These are phyloP conservation scores for Sonneratia caseolaris DNA, from an alignment of 345 rosid genomes.

Conservation along the genomic window DNA sequence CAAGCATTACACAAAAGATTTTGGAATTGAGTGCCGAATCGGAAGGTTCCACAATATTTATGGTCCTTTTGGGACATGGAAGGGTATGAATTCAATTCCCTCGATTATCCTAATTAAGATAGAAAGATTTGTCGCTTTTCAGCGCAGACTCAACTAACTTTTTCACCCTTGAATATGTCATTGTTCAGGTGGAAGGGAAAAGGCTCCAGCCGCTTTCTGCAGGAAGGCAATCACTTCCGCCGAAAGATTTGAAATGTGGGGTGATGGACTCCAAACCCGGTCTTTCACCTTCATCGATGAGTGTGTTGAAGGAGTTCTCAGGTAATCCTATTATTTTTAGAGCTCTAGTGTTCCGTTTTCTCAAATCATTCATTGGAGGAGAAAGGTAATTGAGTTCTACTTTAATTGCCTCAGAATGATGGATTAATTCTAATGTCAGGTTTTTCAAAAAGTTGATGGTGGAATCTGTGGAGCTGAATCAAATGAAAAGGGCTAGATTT, in stretches of 20 bases:
- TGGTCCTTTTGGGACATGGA: constrained; percentile 99
- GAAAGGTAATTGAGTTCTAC: neutral
- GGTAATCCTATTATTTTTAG: constrained; percentile 24
- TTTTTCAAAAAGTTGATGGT: neutral
- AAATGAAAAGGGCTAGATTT: neutral
- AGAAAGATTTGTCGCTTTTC: neutral
- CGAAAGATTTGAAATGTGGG: constrained; percentile 99
- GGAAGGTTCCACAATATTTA: constrained; percentile 98
- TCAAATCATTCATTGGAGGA: neutral
- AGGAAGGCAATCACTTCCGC: constrained; percentile 68
- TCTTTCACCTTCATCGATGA: constrained; percentile 98
- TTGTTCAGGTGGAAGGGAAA: constrained; percentile 82
- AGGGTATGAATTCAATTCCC: constrained; percentile 32
- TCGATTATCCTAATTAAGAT: neutral
- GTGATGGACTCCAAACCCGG: constrained; percentile 94
- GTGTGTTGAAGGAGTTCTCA: constrained; percentile 94
- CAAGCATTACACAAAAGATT: constrained; percentile 93
- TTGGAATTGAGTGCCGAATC: constrained; percentile 86
- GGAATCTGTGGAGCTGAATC: neutral
- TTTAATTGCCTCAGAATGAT: neutral
- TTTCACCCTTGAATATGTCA: neutral
- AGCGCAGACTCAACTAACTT: neutral
- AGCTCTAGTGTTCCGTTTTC: neutral
- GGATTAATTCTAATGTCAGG: neutral
- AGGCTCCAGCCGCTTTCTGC: constrained; percentile 99